Evolutionary conservation across 1,284 basidiomycete genomes (phyloP).

Genomic region (Meira nashicola): DNA sequence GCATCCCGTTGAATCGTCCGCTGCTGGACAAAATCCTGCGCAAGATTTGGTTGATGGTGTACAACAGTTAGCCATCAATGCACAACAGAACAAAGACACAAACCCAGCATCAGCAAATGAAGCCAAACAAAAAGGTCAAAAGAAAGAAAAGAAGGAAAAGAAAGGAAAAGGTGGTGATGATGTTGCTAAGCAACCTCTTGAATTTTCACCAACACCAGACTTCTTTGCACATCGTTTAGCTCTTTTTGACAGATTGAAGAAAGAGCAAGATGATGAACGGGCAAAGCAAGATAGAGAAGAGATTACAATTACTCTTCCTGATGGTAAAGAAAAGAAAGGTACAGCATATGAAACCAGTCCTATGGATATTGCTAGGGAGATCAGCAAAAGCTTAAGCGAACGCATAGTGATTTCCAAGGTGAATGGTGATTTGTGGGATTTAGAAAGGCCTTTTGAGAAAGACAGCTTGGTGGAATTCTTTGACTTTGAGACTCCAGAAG

Average conservation of each 20-base stretch:
- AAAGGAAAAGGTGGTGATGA: conserved; percentile 24
- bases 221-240: conserved; percentile 86
- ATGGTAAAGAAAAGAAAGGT: conserved; percentile 77
- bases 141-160: conserved; percentile 42
- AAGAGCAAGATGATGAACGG: conserved; percentile 79
- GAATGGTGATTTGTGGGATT: conserved; percentile 85
- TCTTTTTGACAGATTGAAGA: conserved; percentile 84
- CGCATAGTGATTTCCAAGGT: conserved; percentile 88
- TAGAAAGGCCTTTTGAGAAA: conserved; percentile 83
- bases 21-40: conserved; percentile 3
- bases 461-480: conserved; percentile 77
- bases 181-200: conserved; percentile 33
- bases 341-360: conserved; percentile 95
- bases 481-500: conserved; percentile 92
- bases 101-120: not conserved
- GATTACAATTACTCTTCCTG: conserved; percentile 79
- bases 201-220: conserved; percentile 77
- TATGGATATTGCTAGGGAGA: conserved; percentile 79
- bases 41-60: not conserved
- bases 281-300: conserved; percentile 62
- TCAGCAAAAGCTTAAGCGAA: conserved; percentile 84
- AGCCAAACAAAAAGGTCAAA: conserved; percentile 10
- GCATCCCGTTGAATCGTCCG: conserved; percentile 5
- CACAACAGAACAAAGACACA: conserved; percentile 22
- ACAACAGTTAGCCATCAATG: conserved; percentile 3